These are phyloP conservation scores for Geotrichum phurueaensis DNA, from an alignment of 1,139 yeast genomes.

Conservation along the genomic window DNA sequence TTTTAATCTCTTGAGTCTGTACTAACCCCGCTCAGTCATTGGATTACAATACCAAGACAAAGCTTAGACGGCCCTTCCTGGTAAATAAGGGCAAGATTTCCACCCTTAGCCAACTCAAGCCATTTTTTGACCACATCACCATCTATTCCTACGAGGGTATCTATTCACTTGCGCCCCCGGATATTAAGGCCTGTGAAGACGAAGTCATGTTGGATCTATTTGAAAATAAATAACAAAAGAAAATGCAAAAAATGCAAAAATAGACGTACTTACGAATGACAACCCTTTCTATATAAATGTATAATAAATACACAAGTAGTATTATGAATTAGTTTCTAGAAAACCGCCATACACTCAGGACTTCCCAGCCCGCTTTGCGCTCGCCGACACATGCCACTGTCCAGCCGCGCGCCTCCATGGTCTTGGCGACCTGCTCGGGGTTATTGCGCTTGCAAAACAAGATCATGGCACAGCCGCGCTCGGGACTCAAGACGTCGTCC, in stretches of 20 bases:
- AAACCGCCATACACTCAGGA: conserved; percentile 53
- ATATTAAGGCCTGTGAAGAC: conserved; percentile 44
- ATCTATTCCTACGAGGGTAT: conserved; percentile 67
- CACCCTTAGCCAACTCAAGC: conserved; percentile 47
- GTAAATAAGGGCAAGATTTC: conserved; percentile 8
- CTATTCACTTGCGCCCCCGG: conserved; percentile 51
- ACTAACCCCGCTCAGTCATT: conserved; percentile 7
- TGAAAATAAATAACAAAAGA: conserved; percentile 10
- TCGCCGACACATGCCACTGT: conserved; percentile 44
- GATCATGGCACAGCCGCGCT: conserved; percentile 70
- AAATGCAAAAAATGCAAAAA: neutral
- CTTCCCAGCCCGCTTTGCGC: conserved; percentile 95
- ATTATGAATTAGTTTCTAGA: neutral
- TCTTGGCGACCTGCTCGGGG: conserved; percentile 53
- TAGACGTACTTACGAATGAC: neutral
- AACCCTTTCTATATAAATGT: neutral
- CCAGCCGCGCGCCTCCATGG: conserved; percentile 55
- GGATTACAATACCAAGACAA: conserved; percentile 2
- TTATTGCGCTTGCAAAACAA: conserved; percentile 81
- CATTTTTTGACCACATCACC: conserved; percentile 67
- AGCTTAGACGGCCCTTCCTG: conserved; percentile 16
- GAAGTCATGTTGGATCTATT: conserved; percentile 57
- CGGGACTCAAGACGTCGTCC: conserved; percentile 42
- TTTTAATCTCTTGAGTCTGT: conserved; percentile 6
- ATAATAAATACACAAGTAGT: neutral